Evolutionary conservation across 345 rosid genomes (phyloP).

Genomic region (Psidium guajava): DNA sequence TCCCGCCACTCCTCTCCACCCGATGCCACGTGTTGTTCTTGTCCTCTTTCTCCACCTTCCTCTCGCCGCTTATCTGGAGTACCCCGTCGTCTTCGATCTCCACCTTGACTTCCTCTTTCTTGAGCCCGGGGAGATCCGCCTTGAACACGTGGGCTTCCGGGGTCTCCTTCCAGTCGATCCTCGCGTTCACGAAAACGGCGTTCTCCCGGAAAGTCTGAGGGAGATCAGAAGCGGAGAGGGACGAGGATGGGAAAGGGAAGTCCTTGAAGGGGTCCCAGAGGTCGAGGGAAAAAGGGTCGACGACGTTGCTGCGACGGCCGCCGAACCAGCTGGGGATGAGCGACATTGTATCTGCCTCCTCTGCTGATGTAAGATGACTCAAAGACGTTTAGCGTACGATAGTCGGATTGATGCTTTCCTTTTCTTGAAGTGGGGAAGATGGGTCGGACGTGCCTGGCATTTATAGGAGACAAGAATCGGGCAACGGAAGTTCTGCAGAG

Average conservation of each 20-base stretch:
- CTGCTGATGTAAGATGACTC: not conserved
- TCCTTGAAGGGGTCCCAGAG: slow-evolving; percentile 13
- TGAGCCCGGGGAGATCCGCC: slow-evolving; percentile 17
- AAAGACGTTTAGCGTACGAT: not conserved
- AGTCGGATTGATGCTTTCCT: not conserved
- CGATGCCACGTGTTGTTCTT: slow-evolving; percentile 17
- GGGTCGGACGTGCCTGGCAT: not conserved
- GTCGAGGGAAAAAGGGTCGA: slow-evolving; percentile 17
- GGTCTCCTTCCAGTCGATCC: slow-evolving; percentile 17
- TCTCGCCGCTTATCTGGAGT: slow-evolving; percentile 17
- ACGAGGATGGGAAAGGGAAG: not conserved
- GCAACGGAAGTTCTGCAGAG: not conserved
- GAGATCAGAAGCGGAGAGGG: not conserved
- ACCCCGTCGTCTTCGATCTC: slow-evolving; percentile 16
- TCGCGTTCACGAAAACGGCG: not conserved
- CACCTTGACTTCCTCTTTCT: slow-evolving; percentile 17
- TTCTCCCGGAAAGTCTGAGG: not conserved
- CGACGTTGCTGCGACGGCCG: slow-evolving; percentile 1
- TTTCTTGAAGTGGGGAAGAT: fast-evolving
- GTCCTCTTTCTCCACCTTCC: slow-evolving; percentile 12
- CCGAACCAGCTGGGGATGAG: slow-evolving; percentile 8
- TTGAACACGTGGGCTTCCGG: slow-evolving; percentile 12
- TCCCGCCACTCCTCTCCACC: slow-evolving; percentile 12
- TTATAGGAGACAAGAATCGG: not conserved
- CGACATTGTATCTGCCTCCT: slow-evolving; percentile 1